These are phyloP conservation scores for Rhynchospora breviuscula DNA, from an alignment of 176 grass and related monocot genomes.

Conservation along the genomic window DNA sequence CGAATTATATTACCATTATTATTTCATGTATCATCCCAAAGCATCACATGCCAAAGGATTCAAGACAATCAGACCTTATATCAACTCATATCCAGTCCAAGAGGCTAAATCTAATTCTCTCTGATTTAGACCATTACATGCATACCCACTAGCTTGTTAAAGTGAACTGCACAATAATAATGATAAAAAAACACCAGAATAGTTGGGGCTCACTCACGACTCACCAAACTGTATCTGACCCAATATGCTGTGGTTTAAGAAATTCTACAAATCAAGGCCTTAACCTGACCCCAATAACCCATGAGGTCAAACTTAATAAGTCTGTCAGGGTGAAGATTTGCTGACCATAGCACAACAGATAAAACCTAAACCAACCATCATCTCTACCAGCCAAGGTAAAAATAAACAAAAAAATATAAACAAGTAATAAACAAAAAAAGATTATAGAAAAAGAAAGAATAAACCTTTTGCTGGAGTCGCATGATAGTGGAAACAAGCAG, in stretches of 20 bases:
- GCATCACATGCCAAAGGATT: background rate
- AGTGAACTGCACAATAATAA: background rate
- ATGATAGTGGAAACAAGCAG: slow-evolving; percentile 57
- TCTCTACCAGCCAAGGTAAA: background rate
- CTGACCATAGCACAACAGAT: background rate
- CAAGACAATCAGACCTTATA: background rate
- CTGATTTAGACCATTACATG: background rate
- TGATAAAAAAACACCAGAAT: no score
- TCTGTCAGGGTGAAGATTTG: background rate
- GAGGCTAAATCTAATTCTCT: background rate
- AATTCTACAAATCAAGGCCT: background rate
- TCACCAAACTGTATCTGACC: background rate
- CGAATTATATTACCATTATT: background rate
- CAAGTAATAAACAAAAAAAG: background rate
- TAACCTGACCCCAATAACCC: background rate
- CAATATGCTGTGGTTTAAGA: background rate
- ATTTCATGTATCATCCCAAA: background rate
- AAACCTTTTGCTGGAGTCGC: slow-evolving; percentile 66
- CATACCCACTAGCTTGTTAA: background rate
- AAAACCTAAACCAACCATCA: background rate
- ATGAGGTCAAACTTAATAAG: background rate
- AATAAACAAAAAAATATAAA: no score
- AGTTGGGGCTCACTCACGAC: background rate
- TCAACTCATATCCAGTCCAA: background rate
- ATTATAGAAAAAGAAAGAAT: background rate